Evolutionary conservation across 2,329 filamentous ascomycete species (phyloP), one percentile per base, ranked within the genome.

Genomic region (Fusarium hainanense): DNA sequence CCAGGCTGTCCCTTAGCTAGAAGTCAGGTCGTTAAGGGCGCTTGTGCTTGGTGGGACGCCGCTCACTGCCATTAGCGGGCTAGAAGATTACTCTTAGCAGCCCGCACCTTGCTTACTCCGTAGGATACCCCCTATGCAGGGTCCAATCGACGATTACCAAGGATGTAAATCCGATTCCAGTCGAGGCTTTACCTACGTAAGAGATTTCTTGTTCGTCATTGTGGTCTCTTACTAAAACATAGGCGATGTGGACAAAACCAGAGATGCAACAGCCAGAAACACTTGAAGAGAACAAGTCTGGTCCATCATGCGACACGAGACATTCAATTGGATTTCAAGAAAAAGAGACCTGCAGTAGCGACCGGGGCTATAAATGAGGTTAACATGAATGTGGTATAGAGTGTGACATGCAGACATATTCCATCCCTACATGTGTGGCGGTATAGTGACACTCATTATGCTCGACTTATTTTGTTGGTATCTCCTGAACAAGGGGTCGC

Each of bases 41-140:
- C 66, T 63, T 58, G 66, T 27, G 25, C 34, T 37, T 30, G 28
- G 34, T 37, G 34, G 40, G 63, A 47, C 54, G 59, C 59, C 37
- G 68, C 68, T 70, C 68, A 70, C 63, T 70, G 54, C 68, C 68
- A 70, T 42, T 64, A 54, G 63, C 47, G 58, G 63, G 40, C 54
- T 70, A 63, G 63, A 42, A 51, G 62, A 56, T 57, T 50, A 40
- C 48, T 23, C 37, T 44, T 54, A 49, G 47, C 42, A 55, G 21
- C 20, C 4, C 42, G 43, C 42, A 63, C 58, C 62, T 47, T 61
- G 55, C 62, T 66, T 56, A 56, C 63, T 62, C 63, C 56, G 64
- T 67, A 50, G 32, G 41, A 42, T 25, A 13, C 43, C 62, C 63
- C 63, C 46, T 64, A 62, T 63, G 44, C 56, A 66, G 56, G 66